Conservation (phyloP, 2,329 filamentous ascomycete species). For the Ceratocystis albifundus region DNA sequence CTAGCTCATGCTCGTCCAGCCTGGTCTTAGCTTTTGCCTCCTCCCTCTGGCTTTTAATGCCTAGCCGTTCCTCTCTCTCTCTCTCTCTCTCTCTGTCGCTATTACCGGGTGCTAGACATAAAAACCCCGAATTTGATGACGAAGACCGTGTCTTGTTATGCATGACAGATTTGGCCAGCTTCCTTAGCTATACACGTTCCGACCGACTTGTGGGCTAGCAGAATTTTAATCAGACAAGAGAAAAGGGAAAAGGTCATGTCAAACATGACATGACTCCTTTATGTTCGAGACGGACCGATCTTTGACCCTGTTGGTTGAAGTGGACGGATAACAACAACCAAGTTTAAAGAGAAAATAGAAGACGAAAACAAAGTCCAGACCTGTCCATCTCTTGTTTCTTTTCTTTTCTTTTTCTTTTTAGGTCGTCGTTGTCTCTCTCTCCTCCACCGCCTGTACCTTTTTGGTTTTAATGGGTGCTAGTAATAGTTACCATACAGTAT, state of each 20-base stretch:
- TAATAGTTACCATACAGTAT: not conserved
- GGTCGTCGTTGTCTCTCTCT: not conserved
- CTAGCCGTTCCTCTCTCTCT: not conserved
- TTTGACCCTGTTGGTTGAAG: not conserved
- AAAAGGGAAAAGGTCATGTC: not conserved
- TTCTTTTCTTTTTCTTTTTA: not conserved
- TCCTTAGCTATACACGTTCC: not conserved
- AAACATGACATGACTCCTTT: slow-evolving; percentile 4
- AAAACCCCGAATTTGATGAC: not conserved
- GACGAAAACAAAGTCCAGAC: not conserved
- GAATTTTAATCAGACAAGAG: not conserved
- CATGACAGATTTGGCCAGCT: not conserved
- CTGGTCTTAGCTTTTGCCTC: not conserved
- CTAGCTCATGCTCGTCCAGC: not conserved
- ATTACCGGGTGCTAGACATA: slow-evolving; percentile 1
- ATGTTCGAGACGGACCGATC: not conserved
- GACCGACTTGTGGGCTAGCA: not conserved
- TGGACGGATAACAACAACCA: not conserved
- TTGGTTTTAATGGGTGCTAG: not conserved
- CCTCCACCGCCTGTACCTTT: not conserved
- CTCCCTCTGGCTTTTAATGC: not conserved
- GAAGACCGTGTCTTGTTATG: not conserved
- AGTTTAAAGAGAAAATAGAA: not conserved
- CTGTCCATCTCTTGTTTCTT: too few species aligned
- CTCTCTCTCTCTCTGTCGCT: not conserved